phyloP scores from a whole-genome alignment of 768 basidiomycete genomes.

The Rubroboletus satanas region DNA sequence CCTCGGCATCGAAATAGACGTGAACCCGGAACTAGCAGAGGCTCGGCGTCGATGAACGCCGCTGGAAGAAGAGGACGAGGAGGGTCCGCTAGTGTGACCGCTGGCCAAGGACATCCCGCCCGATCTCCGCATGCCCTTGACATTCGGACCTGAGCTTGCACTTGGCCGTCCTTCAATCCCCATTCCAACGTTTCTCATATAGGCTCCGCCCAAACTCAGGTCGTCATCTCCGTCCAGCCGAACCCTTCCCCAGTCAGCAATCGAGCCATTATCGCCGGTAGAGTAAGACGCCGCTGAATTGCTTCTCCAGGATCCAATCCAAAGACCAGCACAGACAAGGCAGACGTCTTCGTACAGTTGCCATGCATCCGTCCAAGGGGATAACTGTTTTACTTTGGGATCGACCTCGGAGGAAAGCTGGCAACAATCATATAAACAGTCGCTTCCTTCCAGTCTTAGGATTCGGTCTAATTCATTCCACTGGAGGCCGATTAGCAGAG shows the following conservation, averaged over 20 bases:
- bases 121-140: conserved; percentile 39
- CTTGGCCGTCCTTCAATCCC: conserved; percentile 66
- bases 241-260: conserved; percentile 52
- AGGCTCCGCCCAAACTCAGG: conserved; percentile 37
- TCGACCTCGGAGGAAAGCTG: conserved; percentile 27
- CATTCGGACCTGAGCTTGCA: conserved; percentile 21
- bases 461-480: conserved; percentile 79
- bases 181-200: conserved; percentile 59
- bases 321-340: conserved; percentile 76
- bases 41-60: conserved; percentile 28
- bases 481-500: conserved; percentile 31
- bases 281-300: conserved; percentile 48
- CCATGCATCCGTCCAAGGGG: conserved; percentile 72
- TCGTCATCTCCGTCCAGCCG: conserved; percentile 68
- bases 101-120: conserved; percentile 48
- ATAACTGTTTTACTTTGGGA: conserved; percentile 38
- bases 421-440: conserved; percentile 33
- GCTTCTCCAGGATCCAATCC: conserved; percentile 64
- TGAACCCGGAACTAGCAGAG: conserved; percentile 29
- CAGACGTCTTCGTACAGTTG: conserved; percentile 83
- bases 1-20: conserved; percentile 23
- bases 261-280: conserved; percentile 41
- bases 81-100: conserved; percentile 32
- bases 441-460: conserved; percentile 47
- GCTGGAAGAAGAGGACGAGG: conserved; percentile 29